Evolutionary conservation across 2,329 filamentous ascomycete genomes (phyloP).

Genomic region (Chrysosporium queenslandicum): DNA sequence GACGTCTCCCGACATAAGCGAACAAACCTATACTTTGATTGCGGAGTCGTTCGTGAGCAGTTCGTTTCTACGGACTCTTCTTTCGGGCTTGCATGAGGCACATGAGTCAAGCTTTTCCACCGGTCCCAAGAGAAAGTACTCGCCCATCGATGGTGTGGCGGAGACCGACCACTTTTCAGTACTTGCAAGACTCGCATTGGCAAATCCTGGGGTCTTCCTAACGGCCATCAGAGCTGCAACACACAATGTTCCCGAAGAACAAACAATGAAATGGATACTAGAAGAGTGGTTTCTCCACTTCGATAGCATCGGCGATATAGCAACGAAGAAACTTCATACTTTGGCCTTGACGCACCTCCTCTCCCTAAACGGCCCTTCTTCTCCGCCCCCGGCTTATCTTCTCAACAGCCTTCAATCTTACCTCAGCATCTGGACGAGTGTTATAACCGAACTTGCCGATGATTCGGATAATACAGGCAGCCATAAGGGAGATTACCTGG

Average conservation of each 20-base stretch:
- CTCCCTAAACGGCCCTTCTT: constrained; percentile 28
- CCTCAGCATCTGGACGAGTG: constrained; percentile 40
- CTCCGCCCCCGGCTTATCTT: constrained; percentile 33
- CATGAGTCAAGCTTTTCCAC: constrained; percentile 69
- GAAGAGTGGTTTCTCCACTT: constrained; percentile 42
- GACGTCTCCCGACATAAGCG: constrained; percentile 47
- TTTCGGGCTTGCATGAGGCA: constrained; percentile 57
- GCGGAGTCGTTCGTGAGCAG: constrained; percentile 55
- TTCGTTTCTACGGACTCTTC: constrained; percentile 53
- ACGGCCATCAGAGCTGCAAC: constrained; percentile 38
- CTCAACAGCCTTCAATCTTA: constrained; percentile 39
- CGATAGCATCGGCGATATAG: constrained; percentile 39
- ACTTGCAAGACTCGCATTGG: constrained; percentile 65
- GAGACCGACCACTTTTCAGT: constrained; percentile 80
- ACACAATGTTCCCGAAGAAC: constrained; percentile 25
- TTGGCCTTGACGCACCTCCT: constrained; percentile 40
- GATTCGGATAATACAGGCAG: constrained; percentile 30
- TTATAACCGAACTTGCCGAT: constrained; percentile 37
- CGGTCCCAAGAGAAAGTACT: constrained; percentile 62
- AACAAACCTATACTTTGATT: constrained; percentile 52
- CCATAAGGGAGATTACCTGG: constrained; percentile 33
- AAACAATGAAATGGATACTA: constrained; percentile 35
- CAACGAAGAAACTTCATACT: constrained; percentile 40
- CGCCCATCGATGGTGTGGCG: constrained; percentile 61
- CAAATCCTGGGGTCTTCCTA: constrained; percentile 59